Evolutionary conservation across 2,329 filamentous ascomycete species (phyloP), one percentile per base, ranked within the genome.

Genomic region (Epichloe elymi): DNA sequence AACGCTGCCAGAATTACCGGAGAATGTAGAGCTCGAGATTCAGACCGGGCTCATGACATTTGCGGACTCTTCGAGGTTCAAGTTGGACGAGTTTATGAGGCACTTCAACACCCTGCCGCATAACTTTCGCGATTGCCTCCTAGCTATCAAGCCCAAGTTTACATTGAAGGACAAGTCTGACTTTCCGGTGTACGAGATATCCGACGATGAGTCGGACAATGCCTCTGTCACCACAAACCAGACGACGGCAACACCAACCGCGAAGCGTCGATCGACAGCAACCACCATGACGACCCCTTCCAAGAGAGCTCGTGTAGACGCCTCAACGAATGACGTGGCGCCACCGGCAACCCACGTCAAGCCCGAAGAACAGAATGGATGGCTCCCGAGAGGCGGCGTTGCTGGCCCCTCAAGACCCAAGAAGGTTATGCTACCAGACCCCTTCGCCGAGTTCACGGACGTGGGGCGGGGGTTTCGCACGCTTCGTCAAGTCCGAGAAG

Each of bases 11-110:
- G 83, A 87, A 38, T 75, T 86, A 0, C 83, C 85, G 0, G 66
- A 70, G 0, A 86, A 88, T 42, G 77, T 88, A 0, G 75, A 82
- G n/a, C 70, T 82, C 0, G 78, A 82, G 10, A 74, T 94, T 0
- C 74, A 75, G 19, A 74, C 75, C 2, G 77, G 79, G 11, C 62
- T 91, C 0, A 69, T 71, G 12, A 68, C 68, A 0, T 82, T 91
- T 54, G 74, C 77, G 0, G 66, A 70, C 0, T 70, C 74, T 4
- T 66, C 69, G 0, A 69, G 80, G 1, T 66, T 86, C 5, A 70
- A 75, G 19, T 74, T 74, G 39, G 69, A 71, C 4, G 63, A 70
- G 1, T 78, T 78, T 46, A 65, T 66, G 12, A 67, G 65, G 8
- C 54, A 60, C 1, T 74, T 80, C 7, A 72, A 74, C 0, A 61